These are phyloP conservation scores for Hypoxylon cercidicola DNA, from an alignment of 495 filamentous ascomycete genomes.

Conservation along the genomic window DNA sequence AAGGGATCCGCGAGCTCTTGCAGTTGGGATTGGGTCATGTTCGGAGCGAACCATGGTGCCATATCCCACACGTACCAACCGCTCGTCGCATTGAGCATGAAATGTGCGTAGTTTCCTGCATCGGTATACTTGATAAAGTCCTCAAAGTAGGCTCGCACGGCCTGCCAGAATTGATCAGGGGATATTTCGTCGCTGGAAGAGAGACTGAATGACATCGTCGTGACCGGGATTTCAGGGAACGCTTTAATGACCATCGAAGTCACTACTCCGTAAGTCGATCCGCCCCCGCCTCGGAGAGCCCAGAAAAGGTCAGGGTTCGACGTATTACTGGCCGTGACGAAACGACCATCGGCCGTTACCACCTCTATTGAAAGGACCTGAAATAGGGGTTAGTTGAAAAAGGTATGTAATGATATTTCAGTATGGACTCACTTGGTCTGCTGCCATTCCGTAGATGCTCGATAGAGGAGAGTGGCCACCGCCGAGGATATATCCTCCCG, in stretches of 20 bases:
- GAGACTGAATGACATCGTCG: slow-evolving; percentile 50
- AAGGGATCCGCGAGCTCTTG: slow-evolving; percentile 59
- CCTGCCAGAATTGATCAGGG: slow-evolving; percentile 61
- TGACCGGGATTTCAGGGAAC: slow-evolving; percentile 52
- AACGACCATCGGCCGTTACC: slow-evolving; percentile 67
- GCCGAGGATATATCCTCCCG: slow-evolving; percentile 63
- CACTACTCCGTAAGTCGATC: slow-evolving; percentile 68
- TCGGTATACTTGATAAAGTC: slow-evolving; percentile 60
- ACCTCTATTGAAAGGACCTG: slow-evolving; percentile 63
- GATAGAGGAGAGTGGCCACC: slow-evolving; percentile 62
- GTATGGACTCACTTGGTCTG: slow-evolving; percentile 55
- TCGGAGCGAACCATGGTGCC: slow-evolving; percentile 61
- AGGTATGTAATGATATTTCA: not conserved
- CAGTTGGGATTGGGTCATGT: slow-evolving; percentile 59
- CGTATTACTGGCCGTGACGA: slow-evolving; percentile 62
- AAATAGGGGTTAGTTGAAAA: not conserved
- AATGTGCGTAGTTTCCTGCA: slow-evolving; percentile 67
- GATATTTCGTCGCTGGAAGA: slow-evolving; percentile 45
- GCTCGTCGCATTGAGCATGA: slow-evolving; percentile 47
- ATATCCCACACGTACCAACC: slow-evolving; percentile 55
- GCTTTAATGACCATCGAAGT: slow-evolving; percentile 61
- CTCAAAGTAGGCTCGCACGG: slow-evolving; percentile 57
- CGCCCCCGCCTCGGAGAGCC: slow-evolving; percentile 71
- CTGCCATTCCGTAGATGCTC: slow-evolving; percentile 59
- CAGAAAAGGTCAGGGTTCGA: slow-evolving; percentile 70